These are phyloP conservation scores for Venturia carpophila DNA, from an alignment of 2,329 filamentous ascomycete genomes.

Conservation along the genomic window DNA sequence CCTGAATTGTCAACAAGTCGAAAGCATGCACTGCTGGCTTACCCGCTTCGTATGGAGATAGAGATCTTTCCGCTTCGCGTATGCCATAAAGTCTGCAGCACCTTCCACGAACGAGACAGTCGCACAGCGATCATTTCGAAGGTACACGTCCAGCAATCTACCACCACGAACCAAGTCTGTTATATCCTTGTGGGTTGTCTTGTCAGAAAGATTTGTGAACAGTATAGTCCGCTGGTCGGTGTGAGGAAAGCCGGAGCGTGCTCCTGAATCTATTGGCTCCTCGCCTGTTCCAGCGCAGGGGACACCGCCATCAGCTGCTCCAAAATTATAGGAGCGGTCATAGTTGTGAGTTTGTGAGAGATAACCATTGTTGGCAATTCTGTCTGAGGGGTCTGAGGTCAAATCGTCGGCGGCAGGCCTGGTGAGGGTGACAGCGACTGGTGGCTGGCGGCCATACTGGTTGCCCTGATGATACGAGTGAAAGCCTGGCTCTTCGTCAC, in stretches of 20 bases:
- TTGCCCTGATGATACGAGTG: neutral
- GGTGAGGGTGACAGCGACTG: conserved; percentile 20
- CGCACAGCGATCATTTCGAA: conserved; percentile 55
- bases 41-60: conserved; percentile 63
- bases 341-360: conserved; percentile 20
- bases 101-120: conserved; percentile 63
- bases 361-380: conserved; percentile 23
- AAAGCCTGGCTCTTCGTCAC: neutral
- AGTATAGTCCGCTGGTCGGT: conserved; percentile 47
- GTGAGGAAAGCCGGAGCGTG: neutral
- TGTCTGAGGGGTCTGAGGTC: conserved; percentile 22
- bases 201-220: conserved; percentile 54
- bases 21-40: conserved; percentile 26
- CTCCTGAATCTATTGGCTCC: neutral
- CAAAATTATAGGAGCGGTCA: conserved; percentile 23
- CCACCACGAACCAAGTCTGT: conserved; percentile 60
- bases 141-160: conserved; percentile 58
- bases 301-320: conserved; percentile 22
- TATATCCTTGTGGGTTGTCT: conserved; percentile 58
- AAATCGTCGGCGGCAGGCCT: conserved; percentile 18
- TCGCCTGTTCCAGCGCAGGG: conserved; percentile 8
- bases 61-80: conserved; percentile 57
- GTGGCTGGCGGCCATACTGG: neutral
- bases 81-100: conserved; percentile 54
- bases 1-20: neutral